Evolutionary conservation across 1,284 basidiomycete species (phyloP).

Genomic region (Testicularia cyperi): DNA sequence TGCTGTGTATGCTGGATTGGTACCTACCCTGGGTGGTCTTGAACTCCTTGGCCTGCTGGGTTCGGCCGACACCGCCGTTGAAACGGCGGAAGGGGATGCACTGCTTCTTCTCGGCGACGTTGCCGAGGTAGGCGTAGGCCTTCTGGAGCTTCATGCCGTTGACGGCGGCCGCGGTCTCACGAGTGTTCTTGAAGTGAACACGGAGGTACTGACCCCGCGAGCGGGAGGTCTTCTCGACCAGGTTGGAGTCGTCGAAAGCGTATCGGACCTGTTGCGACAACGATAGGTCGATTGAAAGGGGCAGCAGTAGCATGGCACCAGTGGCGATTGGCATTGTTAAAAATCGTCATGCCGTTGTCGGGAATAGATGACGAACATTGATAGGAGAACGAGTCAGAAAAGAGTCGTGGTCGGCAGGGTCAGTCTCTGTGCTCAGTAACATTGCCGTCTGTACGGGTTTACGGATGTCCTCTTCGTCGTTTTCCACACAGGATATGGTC

Average conservation of each 20-base stretch:
- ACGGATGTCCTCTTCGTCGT: too few species aligned
- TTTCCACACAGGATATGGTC: too few species aligned
- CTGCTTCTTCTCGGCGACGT: constrained; percentile 96
- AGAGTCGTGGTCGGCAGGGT: too few species aligned
- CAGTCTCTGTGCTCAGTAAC: too few species aligned
- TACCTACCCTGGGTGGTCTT: constrained; percentile 87
- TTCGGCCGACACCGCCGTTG: constrained; percentile 93
- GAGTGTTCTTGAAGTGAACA: constrained; percentile 99
- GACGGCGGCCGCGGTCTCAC: constrained; percentile 64
- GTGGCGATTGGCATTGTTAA: too few species aligned
- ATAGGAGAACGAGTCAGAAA: too few species aligned
- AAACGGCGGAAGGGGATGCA: constrained; percentile 96
- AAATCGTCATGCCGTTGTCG: too few species aligned
- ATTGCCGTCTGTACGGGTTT: too few species aligned
- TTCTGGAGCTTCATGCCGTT: constrained; percentile 90
- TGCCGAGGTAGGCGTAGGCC: constrained; percentile 90
- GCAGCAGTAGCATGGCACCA: too few species aligned
- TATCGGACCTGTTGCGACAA: constrained; percentile 51
- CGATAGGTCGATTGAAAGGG: neutral
- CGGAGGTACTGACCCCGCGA: constrained; percentile 95
- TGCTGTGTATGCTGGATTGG: neutral
- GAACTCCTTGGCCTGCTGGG: constrained; percentile 96
- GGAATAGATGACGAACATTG: too few species aligned
- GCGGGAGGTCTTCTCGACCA: constrained; percentile 58
- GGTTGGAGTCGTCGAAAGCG: constrained; percentile 59